Evolutionary conservation across 305 asterid genomes (phyloP), one percentile per base, ranked within the genome.

Genomic region (Fraxinus xanthoxyloides): DNA sequence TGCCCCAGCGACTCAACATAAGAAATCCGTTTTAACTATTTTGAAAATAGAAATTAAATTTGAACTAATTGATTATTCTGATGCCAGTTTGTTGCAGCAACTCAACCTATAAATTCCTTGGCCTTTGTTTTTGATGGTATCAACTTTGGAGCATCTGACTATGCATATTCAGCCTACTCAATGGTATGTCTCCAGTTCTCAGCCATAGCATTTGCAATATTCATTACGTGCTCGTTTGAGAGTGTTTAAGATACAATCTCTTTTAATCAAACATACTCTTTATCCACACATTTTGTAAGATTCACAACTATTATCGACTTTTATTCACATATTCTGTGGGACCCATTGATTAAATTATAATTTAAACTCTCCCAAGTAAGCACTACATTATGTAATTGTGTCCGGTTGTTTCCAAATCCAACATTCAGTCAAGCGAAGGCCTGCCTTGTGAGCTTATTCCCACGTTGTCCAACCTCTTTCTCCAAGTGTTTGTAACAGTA

Each of bases 121-220:
- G 96, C 98, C 79, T 94, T 92, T 30, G 98, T 91, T 15, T 92
- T 92, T 35, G 98, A 92, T 76, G 97, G 98, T 1, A 90, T 92
- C 30, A 92, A 92, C 79, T 92, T 92, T 77, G 97, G 98, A 32
- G 97, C 97, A 46, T 94, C 95, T 3, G 95, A 92, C 86, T 92
- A 92, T 85, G 95, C 97, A 43, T 94, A 94, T 81, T 83, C 97
- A 19, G 97, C 98, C 21, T 92, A 87, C 88, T 94, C 98, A 10
- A 94, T 94, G 98, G 98, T 92, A 90, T 34, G 78, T 31, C 48
- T 67, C 59, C 24, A 1, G 21, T 36, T 51, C 61, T 51, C 63
- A 51, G 3, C 23, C 24, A 51, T 59, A 19, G 69, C 69, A 59
- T 21, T 10, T 21, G 30, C 30, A 21, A 59, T 23, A 51, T 51